Conservation (phyloP, 768 basidiomycete genomes). For the Russula ochroleuca region DNA sequence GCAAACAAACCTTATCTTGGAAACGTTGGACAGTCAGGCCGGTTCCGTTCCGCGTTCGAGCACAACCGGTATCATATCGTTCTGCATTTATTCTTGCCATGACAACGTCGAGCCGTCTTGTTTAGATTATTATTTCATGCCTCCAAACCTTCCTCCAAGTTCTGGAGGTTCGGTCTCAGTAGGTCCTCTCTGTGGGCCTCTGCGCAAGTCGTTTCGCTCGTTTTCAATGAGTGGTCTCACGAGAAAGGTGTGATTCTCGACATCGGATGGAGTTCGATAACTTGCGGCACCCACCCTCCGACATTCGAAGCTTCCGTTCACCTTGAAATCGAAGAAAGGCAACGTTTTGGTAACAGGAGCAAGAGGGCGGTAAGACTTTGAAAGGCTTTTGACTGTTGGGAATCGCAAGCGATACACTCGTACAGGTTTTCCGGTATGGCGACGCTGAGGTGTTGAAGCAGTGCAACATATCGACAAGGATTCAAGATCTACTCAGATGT, state of each 20-base stretch:
- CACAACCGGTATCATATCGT: conserved; percentile 20
- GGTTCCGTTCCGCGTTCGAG: conserved; percentile 21
- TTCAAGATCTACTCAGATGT: conserved; percentile 13
- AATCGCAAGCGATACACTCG: background rate
- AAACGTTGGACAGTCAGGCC: conserved; percentile 7
- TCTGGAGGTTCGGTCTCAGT: conserved; percentile 19
- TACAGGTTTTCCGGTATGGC: conserved; percentile 18
- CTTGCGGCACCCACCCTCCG: conserved; percentile 9
- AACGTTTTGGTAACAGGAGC: conserved; percentile 19
- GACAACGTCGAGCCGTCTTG: background rate
- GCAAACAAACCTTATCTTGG: conserved; percentile 22
- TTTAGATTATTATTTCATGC: conserved; percentile 18
- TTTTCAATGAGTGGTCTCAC: conserved; percentile 24
- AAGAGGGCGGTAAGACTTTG: conserved; percentile 16
- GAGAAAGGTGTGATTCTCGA: conserved; percentile 23
- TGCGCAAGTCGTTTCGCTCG: conserved; percentile 15
- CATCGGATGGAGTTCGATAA: conserved; percentile 23
- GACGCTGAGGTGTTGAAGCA: conserved; percentile 17
- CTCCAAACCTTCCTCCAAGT: conserved; percentile 12
- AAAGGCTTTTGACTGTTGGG: background rate
- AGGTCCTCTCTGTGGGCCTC: conserved; percentile 12
- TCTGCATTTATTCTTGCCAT: background rate
- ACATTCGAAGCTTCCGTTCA: conserved; percentile 16
- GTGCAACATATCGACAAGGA: conserved; percentile 2
- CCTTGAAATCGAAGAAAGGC: conserved; percentile 15